These are phyloP conservation scores for Beauveria bassiana DNA, from an alignment of 2,329 filamentous ascomycete species.

Conservation along the genomic window DNA sequence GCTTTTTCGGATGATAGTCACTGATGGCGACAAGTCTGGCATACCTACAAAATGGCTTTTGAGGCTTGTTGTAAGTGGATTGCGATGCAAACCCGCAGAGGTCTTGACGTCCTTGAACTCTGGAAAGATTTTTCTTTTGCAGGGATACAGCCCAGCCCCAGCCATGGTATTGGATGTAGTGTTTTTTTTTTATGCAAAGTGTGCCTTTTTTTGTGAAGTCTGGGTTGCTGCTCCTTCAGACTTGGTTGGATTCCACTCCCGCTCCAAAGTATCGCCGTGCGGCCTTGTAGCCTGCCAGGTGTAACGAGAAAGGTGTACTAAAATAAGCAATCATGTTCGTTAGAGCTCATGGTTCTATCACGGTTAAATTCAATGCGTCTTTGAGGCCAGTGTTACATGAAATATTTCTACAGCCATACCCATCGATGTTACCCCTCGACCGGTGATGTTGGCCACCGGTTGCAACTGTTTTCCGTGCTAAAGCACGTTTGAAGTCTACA, in stretches of 20 bases:
- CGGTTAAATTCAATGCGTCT: conserved; percentile 51
- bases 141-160: conserved; percentile 31
- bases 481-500: conserved; percentile 58
- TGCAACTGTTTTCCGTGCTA: not conserved
- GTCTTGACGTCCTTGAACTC: conserved; percentile 35
- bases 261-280: conserved; percentile 38
- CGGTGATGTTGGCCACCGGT: not conserved
- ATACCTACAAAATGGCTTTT: conserved; percentile 46
- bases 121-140: conserved; percentile 32
- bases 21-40: conserved; percentile 44
- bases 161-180: too few species aligned
- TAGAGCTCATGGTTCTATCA: conserved; percentile 55
- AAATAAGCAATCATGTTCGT: conserved; percentile 49
- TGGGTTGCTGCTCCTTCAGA: conserved; percentile 35
- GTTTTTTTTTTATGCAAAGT: conserved; percentile 28
- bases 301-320: conserved; percentile 41
- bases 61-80: conserved; percentile 41
- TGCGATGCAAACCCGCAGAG: conserved; percentile 37
- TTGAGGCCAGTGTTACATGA: conserved; percentile 52
- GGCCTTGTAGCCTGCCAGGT: conserved; percentile 44
- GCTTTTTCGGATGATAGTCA: conserved; percentile 48
- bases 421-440: conserved; percentile 34
- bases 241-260: conserved; percentile 36
- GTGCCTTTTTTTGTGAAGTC: conserved; percentile 41
- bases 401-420: conserved; percentile 57